A percentile compares a stretch with the other conserved stretches of the same genome.
Evolutionary conservation across 1,284 basidiomycete species (phyloP).

Genomic region (Malassezia equina): DNA sequence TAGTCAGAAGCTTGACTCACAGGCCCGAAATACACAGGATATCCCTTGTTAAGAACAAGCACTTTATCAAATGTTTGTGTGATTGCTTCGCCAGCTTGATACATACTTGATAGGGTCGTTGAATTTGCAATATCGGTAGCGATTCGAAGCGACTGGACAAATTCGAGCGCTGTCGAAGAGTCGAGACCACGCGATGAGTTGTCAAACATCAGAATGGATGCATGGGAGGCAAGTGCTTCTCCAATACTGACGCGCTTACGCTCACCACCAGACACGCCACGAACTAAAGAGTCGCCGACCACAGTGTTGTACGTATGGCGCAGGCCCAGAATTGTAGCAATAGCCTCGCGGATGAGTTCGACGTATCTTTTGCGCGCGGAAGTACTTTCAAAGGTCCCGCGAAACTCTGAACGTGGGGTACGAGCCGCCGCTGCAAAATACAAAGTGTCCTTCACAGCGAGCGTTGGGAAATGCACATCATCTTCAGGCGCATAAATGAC

Average conservation of each 20-base stretch:
- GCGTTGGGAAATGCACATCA: slow-evolving; percentile 30
- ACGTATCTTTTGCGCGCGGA: slow-evolving; percentile 19
- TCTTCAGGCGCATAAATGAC: slow-evolving; percentile 33
- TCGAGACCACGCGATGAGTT: slow-evolving; percentile 39
- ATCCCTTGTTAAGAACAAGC: slow-evolving; percentile 31
- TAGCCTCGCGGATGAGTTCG: slow-evolving; percentile 25
- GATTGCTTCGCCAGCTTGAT: slow-evolving; percentile 37
- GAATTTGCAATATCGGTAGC: slow-evolving; percentile 23
- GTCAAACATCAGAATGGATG: slow-evolving; percentile 31
- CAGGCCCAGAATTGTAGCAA: slow-evolving; percentile 36
- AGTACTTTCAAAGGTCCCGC: slow-evolving; percentile 19
- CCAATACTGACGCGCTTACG: slow-evolving; percentile 36
- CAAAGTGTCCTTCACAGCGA: slow-evolving; percentile 32
- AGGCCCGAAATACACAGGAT: slow-evolving; percentile 46
- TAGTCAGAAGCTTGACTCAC: slow-evolving; percentile 23
- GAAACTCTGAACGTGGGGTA: slow-evolving; percentile 24
- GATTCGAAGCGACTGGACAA: slow-evolving; percentile 30
- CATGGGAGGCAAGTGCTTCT: slow-evolving; percentile 48
- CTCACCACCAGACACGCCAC: slow-evolving; percentile 51
- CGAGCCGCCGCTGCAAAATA: slow-evolving; percentile 34
- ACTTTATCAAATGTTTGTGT: slow-evolving; percentile 41
- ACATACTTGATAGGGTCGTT: slow-evolving; percentile 31
- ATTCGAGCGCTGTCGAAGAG: slow-evolving; percentile 35
- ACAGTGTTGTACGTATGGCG: slow-evolving; percentile 38
- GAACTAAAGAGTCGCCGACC: slow-evolving; percentile 46